These are phyloP conservation scores for Hericium erinaceus DNA, from an alignment of 768 basidiomycete species.

Conservation along the genomic window DNA sequence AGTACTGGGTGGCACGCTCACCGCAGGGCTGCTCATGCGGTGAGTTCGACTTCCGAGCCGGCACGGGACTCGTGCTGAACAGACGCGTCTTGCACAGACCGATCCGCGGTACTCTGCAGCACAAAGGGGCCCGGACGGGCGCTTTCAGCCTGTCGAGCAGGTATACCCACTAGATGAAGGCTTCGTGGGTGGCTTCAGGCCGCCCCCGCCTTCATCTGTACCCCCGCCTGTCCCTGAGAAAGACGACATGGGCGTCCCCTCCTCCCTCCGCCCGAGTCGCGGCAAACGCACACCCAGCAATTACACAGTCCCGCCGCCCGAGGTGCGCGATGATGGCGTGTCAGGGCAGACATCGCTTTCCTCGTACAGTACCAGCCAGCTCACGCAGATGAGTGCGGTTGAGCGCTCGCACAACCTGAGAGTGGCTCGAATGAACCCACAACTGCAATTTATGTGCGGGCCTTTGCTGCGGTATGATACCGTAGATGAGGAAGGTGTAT, in stretches of 20 bases:
- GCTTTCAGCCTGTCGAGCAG: constrained; percentile 45
- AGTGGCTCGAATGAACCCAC: constrained; percentile 65
- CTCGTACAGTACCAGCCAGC: constrained; percentile 22
- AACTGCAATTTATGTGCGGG: constrained; percentile 87
- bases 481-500: constrained; percentile 63
- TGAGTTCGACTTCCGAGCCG: constrained; percentile 2
- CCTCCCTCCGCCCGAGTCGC: not conserved
- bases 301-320: not conserved
- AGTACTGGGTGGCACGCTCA: constrained; percentile 69
- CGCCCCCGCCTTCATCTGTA: constrained; percentile 19
- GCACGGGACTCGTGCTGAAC: constrained; percentile 23
- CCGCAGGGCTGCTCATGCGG: constrained; percentile 43
- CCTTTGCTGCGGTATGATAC: constrained; percentile 89
- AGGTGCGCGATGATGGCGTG: not conserved
- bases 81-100: constrained; percentile 18
- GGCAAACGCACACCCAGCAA: constrained; percentile 3
- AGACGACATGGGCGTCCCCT: constrained; percentile 19
- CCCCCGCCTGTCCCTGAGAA: constrained; percentile 43
- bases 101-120: constrained; percentile 19
- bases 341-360: constrained; percentile 1
- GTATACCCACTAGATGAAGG: constrained; percentile 51
- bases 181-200: constrained; percentile 49
- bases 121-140: constrained; percentile 37
- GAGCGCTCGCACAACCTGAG: constrained; percentile 55
- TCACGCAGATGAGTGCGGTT: constrained; percentile 46